Base-by-base conservation (phyloP, 2,329 filamentous ascomycete genomes). In the Sporothrix curviconia region DNA sequence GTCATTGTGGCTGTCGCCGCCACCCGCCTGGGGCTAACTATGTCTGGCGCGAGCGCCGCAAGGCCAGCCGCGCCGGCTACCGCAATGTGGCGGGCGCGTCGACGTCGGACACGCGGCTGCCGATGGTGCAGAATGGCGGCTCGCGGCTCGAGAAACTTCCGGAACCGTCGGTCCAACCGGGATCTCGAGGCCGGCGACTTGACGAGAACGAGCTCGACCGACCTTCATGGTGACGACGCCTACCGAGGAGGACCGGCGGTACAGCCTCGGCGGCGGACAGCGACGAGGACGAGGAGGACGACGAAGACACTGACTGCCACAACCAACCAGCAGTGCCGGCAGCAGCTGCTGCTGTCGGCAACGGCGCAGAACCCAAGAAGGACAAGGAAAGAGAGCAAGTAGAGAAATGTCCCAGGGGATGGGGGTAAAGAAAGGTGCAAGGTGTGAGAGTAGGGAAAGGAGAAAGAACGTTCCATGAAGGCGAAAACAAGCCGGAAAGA, bases 1-100 rank as follows among this genome's bases (percentile, higher is more conserved):
- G 83, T 92, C 15, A 83, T 96, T 50, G 89, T 96, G 17, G 77
- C 86, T 53, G 82, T 94, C 59, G 85, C 84, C 1, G 89, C 88
- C 1, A 75, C n/a, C 74, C 5, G 74, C 82, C 12, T 95, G 90
- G 86, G 89, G 86, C n/a, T 88, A 84, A 68, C n/a, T 85, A 80
- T 63, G 72, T 88, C 66, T 87, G 83, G 82, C 78, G 77, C 59
- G 78, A 83, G 58, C 80, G 85, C 50, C 78, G 81, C 62, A 78
- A 76, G 64, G 75, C 76, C 34, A 69, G 73, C 32, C 60, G 47
- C 1, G 44, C 52, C 6, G 77, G 78, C 2, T 87, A 87, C 68
- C 74, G 76, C 40, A 79, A 78, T 14, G 68, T 84, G 52, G 72
- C 68, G 37, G 67, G 71, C 32, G 71, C 72, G 5, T 68, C 69